Conservation (phyloP, 331 rosid genomes). For the Malus hybrid region DNA sequence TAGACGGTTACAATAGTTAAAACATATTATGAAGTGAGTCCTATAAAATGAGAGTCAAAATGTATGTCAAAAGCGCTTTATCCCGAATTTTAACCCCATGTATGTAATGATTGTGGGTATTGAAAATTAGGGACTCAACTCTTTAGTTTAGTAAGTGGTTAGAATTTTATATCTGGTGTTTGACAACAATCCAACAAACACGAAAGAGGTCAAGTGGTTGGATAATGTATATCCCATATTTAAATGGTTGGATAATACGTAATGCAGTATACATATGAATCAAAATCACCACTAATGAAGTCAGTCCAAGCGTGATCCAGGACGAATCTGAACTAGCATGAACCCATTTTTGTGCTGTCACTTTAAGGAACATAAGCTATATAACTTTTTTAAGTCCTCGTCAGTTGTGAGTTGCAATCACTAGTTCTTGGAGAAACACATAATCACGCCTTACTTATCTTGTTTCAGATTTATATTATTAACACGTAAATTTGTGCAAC, state of each 20-base stretch:
- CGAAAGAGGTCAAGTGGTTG: background rate
- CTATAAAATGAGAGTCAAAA: too few relatives aligned
- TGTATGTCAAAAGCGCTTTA: too few relatives aligned
- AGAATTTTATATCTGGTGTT: background rate
- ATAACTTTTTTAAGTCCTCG: background rate
- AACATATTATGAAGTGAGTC: too few relatives aligned
- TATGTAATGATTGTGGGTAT: too few relatives aligned
- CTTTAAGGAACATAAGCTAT: slow-evolving; percentile 3
- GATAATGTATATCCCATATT: background rate
- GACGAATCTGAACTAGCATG: slow-evolving; percentile 2
- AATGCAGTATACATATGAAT: background rate
- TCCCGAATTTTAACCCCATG: too few relatives aligned
- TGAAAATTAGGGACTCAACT: too few relatives aligned
- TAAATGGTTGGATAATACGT: background rate
- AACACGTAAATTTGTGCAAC: background rate
- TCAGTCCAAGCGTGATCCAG: slow-evolving; percentile 1
- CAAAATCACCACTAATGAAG: background rate
- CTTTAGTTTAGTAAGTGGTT: too few relatives aligned
- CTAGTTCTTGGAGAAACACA: too few relatives aligned
- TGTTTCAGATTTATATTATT: too few relatives aligned
- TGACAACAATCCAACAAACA: background rate
- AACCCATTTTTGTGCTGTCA: slow-evolving; percentile 1
- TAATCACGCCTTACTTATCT: too few relatives aligned
- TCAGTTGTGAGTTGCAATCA: background rate
- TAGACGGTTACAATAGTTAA: too few relatives aligned